phyloP scores from a whole-genome alignment of 1,139 yeast genomes.

The Schwanniomyces etchellsii region DNA sequence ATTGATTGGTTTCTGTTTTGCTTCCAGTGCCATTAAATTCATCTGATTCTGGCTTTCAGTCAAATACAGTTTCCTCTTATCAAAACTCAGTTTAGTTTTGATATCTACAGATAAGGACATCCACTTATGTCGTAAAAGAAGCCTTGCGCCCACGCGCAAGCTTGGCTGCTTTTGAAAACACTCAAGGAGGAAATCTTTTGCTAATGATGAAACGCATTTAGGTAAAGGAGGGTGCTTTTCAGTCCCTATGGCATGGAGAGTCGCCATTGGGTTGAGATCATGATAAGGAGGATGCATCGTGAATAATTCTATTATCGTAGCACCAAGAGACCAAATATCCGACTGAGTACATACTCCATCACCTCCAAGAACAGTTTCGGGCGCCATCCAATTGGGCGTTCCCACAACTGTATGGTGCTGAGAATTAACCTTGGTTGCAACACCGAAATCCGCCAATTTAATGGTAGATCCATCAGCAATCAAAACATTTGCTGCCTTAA shows the following conservation, averaged over 20 bases:
- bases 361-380: conserved; percentile 67
- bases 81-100: too few species aligned
- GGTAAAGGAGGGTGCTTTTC: conserved; percentile 83
- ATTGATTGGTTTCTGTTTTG: conserved; percentile 8
- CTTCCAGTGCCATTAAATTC: not conserved
- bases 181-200: conserved; percentile 58
- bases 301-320: conserved; percentile 80
- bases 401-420: conserved; percentile 50
- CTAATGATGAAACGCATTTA: conserved; percentile 43
- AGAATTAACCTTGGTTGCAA: conserved; percentile 51
- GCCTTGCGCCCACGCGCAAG: conserved; percentile 51
- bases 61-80: not conserved
- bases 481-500: conserved; percentile 73
- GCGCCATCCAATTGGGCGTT: conserved; percentile 88
- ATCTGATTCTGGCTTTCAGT: not conserved
- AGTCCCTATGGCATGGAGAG: conserved; percentile 87
- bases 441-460: conserved; percentile 77
- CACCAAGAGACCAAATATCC: conserved; percentile 92
- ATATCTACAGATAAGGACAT: conserved; percentile 14
- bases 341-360: conserved; percentile 87
- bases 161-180: conserved; percentile 79
- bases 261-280: conserved; percentile 77
- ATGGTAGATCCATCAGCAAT: conserved; percentile 55
- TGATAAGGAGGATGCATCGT: conserved; percentile 89
- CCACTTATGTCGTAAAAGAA: conserved; percentile 63